phyloP scores from a whole-genome alignment of 176 grass and related monocot genomes.

The Raddia distichophylla region DNA sequence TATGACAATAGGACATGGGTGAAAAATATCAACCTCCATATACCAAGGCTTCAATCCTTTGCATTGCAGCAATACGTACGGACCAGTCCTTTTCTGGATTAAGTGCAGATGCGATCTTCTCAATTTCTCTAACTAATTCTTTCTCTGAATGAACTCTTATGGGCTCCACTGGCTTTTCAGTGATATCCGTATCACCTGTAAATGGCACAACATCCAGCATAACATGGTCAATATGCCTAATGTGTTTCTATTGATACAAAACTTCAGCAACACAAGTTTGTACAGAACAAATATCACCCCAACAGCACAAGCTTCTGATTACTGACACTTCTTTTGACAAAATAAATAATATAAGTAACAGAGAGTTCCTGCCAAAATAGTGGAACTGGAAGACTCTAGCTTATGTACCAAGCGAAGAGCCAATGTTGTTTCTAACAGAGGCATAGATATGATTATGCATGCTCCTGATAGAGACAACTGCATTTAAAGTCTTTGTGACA shows the following conservation, averaged over 20 bases:
- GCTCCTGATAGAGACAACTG: neutral
- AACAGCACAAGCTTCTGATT: neutral
- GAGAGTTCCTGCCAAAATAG: slow-evolving; percentile 11
- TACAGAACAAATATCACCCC: neutral
- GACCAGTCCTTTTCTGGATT: slow-evolving; percentile 90
- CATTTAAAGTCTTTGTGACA: neutral
- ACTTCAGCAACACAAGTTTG: slow-evolving; percentile 15
- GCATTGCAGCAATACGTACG: slow-evolving; percentile 71
- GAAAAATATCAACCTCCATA: slow-evolving; percentile 60
- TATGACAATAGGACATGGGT: slow-evolving; percentile 22
- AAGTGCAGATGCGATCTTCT: slow-evolving; percentile 71
- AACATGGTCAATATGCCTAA: slow-evolving; percentile 23
- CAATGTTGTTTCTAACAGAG: neutral
- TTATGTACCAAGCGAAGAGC: slow-evolving; percentile 23
- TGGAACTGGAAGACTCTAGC: slow-evolving; percentile 24
- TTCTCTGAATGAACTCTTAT: slow-evolving; percentile 84
- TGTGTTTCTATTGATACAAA: slow-evolving; percentile 20
- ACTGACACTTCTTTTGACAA: neutral
- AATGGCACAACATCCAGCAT: slow-evolving; percentile 9
- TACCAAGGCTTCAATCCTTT: slow-evolving; percentile 79
- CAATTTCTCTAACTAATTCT: slow-evolving; percentile 76
- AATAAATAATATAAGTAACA: slow-evolving; percentile 4
- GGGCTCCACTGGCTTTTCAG: slow-evolving; percentile 69
- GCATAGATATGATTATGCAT: slow-evolving; percentile 8
- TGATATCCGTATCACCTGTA: slow-evolving; percentile 69